phyloP scores from a whole-genome alignment of 2,329 filamentous ascomycete species.

The Ceratocystiopsis brevicomis region DNA sequence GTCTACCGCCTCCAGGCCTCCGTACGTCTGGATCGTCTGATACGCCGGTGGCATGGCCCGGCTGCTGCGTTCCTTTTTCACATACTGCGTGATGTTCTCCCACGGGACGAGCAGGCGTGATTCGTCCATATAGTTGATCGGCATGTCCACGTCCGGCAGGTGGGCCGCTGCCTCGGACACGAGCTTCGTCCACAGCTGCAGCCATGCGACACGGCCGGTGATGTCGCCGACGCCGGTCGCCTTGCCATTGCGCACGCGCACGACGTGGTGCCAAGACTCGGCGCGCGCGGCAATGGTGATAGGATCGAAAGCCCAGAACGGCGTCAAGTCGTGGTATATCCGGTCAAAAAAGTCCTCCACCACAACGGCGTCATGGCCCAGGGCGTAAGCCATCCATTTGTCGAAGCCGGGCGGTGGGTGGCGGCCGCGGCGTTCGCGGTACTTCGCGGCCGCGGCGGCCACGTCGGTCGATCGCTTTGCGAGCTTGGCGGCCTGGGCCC shows the following conservation, averaged over 20 bases:
- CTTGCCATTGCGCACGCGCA: conserved; percentile 27
- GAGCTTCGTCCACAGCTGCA: conserved; percentile 28
- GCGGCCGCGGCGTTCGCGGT: conserved; percentile 26
- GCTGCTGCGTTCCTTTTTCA: conserved; percentile 26
- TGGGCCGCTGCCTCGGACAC: conserved; percentile 31
- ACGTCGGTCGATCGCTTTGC: conserved; percentile 24
- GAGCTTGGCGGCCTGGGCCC: conserved; percentile 20
- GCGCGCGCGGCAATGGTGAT: conserved; percentile 16
- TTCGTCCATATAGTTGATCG: conserved; percentile 46
- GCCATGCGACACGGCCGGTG: conserved; percentile 23
- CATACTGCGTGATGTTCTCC: conserved; percentile 32
- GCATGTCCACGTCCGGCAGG: conserved; percentile 47
- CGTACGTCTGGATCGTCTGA: conserved; percentile 24
- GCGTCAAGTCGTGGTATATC: conserved; percentile 31
- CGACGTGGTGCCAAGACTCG: conserved; percentile 24
- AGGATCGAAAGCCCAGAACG: conserved; percentile 35
- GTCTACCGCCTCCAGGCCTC: conserved; percentile 16
- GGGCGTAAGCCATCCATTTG: conserved; percentile 26
- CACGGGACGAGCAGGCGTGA: conserved; percentile 41
- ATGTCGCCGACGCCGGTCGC: conserved; percentile 22
- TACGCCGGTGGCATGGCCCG: conserved; percentile 24
- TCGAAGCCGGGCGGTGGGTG: conserved; percentile 31
- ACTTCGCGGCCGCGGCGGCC: conserved; percentile 25
- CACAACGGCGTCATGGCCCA: conserved; percentile 22
- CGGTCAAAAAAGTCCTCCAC: conserved; percentile 33